phyloP scores from a whole-genome alignment of 495 filamentous ascomycete species.

The Sporormia fimetaria region DNA sequence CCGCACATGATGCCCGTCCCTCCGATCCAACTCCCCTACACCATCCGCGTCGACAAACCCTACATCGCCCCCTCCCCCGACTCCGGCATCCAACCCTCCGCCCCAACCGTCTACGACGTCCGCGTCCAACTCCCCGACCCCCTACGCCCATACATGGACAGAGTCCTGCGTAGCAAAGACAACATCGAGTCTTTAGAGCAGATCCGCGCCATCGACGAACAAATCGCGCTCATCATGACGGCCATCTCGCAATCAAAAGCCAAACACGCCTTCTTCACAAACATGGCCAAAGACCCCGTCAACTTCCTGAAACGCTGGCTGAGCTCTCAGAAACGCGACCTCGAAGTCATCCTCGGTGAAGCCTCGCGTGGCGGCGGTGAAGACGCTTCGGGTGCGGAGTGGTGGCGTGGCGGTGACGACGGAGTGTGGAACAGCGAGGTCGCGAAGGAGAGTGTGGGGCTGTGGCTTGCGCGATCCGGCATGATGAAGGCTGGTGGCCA shows the following conservation, averaged over 20 bases:
- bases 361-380: slow-evolving; percentile 47
- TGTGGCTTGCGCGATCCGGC: slow-evolving; percentile 24
- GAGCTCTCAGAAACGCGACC: slow-evolving; percentile 74
- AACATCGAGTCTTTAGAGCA: slow-evolving; percentile 54
- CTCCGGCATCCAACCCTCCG: slow-evolving; percentile 25
- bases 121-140: slow-evolving; percentile 77
- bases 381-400: slow-evolving; percentile 43
- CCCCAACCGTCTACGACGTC: slow-evolving; percentile 71
- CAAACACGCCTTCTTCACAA: slow-evolving; percentile 71
- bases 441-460: slow-evolving; percentile 28
- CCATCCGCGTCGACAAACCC: slow-evolving; percentile 81
- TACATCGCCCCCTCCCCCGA: slow-evolving; percentile 44
- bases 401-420: slow-evolving; percentile 43
- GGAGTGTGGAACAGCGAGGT: slow-evolving; percentile 42
- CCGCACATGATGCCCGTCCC: slow-evolving; percentile 66
- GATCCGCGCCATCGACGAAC: slow-evolving; percentile 64
- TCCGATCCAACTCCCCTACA: slow-evolving; percentile 78
- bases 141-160: slow-evolving; percentile 52
- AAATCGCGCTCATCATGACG: slow-evolving; percentile 68
- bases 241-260: slow-evolving; percentile 67
- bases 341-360: slow-evolving; percentile 84
- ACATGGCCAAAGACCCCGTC: slow-evolving; percentile 67
- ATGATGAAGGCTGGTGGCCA: background rate
- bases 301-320: slow-evolving; percentile 75
- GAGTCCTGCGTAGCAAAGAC: slow-evolving; percentile 45